phyloP scores from a whole-genome alignment of 192 early-diverging fungal species.

The Backusella tuberculispora region DNA sequence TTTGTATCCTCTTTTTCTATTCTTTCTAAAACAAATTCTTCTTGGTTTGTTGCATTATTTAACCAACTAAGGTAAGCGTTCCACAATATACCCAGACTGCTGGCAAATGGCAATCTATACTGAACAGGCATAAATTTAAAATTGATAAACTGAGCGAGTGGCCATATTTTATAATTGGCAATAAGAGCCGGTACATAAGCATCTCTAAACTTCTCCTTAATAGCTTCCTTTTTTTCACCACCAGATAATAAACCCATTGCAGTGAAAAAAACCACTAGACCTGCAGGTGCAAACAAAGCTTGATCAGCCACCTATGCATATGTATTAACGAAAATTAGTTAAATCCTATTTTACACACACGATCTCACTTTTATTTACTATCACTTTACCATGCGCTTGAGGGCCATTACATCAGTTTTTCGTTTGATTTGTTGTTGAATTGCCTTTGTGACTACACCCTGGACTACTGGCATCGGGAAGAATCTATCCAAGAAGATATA shows the following conservation, averaged over 20 bases:
- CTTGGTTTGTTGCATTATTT: slow-evolving; percentile 49
- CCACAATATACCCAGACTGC: slow-evolving; percentile 75
- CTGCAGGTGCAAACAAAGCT: slow-evolving; percentile 66
- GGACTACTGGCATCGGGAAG: slow-evolving; percentile 53
- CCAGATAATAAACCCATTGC: slow-evolving; percentile 64
- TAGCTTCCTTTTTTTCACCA: slow-evolving; percentile 48
- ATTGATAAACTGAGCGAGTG: slow-evolving; percentile 72
- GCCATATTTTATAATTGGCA: slow-evolving; percentile 79
- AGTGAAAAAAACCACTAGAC: slow-evolving; percentile 66
- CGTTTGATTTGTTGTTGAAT: slow-evolving; percentile 7
- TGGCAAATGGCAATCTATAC: slow-evolving; percentile 73
- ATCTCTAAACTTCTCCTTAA: slow-evolving; percentile 61
- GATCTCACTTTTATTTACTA: not conserved
- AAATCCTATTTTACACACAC: not conserved
- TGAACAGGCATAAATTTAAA: slow-evolving; percentile 70
- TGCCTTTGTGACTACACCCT: not conserved
- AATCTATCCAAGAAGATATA: slow-evolving; percentile 64
- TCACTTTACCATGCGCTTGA: slow-evolving; percentile 52
- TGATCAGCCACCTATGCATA: slow-evolving; percentile 55
- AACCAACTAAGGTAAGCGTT: slow-evolving; percentile 73
- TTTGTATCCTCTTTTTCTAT: slow-evolving; percentile 10
- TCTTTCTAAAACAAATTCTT: slow-evolving; percentile 16
- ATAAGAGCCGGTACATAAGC: slow-evolving; percentile 63
- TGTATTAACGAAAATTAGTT: not conserved
- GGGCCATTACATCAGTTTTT: slow-evolving; percentile 35